Evolutionary conservation across 2,329 filamentous ascomycete genomes (phyloP).

Genomic region (Aureobasidium leucospermi): DNA sequence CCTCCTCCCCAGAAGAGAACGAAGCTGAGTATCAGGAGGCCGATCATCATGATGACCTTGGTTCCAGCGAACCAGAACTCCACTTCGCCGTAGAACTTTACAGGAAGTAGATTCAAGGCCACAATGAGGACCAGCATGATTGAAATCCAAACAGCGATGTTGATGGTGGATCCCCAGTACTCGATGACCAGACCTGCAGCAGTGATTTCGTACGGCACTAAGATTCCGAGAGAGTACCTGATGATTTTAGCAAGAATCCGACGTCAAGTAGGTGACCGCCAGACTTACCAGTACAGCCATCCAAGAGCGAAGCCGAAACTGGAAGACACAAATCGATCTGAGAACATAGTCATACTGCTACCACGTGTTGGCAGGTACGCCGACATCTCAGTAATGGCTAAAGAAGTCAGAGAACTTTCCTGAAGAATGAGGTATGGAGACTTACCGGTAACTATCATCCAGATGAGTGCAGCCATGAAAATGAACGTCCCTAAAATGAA

Average conservation of each 20-base stretch:
- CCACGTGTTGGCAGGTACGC: slow-evolving; percentile 52
- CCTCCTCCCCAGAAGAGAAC: slow-evolving; percentile 53
- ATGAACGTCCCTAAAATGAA: slow-evolving; percentile 36
- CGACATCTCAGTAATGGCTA: slow-evolving; percentile 45
- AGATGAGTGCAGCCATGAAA: slow-evolving; percentile 37
- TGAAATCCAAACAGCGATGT: slow-evolving; percentile 33
- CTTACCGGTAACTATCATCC: slow-evolving; percentile 35
- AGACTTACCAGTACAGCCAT: slow-evolving; percentile 30
- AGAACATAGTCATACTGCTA: slow-evolving; percentile 43
- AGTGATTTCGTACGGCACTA: slow-evolving; percentile 31
- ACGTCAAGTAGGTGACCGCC: too few relatives aligned
- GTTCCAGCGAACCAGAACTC: slow-evolving; percentile 46
- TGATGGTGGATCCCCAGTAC: slow-evolving; percentile 31
- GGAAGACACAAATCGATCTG: slow-evolving; percentile 36
- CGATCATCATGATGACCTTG: slow-evolving; percentile 45
- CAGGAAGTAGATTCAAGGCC: slow-evolving; percentile 41
- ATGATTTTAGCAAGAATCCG: neutral
- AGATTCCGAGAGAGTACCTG: slow-evolving; percentile 32
- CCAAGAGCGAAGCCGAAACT: slow-evolving; percentile 40
- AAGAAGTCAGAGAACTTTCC: neutral
- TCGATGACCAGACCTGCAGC: slow-evolving; percentile 29
- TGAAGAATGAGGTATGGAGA: slow-evolving; percentile 25
- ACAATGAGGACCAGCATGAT: slow-evolving; percentile 34
- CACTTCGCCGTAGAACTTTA: slow-evolving; percentile 44
- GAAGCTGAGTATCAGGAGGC: slow-evolving; percentile 45